These are phyloP conservation scores for Mycena alexandri DNA, from an alignment of 768 basidiomycete species.

Conservation along the genomic window DNA sequence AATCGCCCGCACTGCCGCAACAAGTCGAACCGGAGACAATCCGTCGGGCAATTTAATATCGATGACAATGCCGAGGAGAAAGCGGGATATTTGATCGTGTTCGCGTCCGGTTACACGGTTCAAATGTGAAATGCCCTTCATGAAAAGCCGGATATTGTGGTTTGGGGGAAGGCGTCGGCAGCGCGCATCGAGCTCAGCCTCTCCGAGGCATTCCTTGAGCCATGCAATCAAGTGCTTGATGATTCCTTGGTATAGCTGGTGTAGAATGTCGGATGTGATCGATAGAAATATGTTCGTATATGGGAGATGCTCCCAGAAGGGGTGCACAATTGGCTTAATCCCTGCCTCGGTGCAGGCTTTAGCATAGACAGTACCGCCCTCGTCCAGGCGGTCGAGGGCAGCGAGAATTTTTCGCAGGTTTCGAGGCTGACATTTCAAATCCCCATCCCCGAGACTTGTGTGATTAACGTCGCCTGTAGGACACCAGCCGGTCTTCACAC, in stretches of 20 bases:
- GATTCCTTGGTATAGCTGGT: constrained; percentile 56
- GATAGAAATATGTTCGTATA: too few relatives aligned
- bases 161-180: constrained; percentile 41
- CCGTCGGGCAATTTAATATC: constrained; percentile 14
- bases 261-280: constrained; percentile 16
- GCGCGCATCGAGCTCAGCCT: constrained; percentile 46
- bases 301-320: too few relatives aligned
- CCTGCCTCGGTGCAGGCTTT: too few relatives aligned
- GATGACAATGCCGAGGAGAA: constrained; percentile 39
- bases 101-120: constrained; percentile 52
- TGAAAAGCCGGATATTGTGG: constrained; percentile 46
- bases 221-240: constrained; percentile 53
- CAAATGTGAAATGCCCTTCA: constrained; percentile 48
- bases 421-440: too few relatives aligned
- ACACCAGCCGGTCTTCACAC: neutral
- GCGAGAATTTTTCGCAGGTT: too few relatives aligned
- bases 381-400: too few relatives aligned
- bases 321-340: too few relatives aligned
- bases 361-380: too few relatives aligned
- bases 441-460: too few relatives aligned
- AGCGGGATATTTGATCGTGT: constrained; percentile 43
- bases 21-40: neutral
- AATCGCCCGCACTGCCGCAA: neutral
- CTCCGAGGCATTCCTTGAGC: constrained; percentile 38
- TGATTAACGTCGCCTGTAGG: neutral